Base-by-base conservation (phyloP, 2,329 filamentous ascomycete species). In the Metarhizium guizhouense region DNA sequence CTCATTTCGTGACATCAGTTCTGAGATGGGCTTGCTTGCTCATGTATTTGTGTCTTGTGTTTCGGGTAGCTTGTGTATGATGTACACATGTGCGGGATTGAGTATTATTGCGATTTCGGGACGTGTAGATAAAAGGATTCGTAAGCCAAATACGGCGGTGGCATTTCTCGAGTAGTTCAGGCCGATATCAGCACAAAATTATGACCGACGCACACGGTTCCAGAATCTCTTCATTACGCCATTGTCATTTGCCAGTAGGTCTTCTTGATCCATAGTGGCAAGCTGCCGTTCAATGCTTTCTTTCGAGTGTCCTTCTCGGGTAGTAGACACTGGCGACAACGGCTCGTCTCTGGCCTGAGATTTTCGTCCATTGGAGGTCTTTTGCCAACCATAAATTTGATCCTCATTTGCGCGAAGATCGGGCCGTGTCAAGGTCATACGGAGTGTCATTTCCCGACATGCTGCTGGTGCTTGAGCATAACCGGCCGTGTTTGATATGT, bases 361-460 rank as follows among this genome's bases (percentile, higher is more conserved):
- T 58, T 60, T 83, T 76, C 60, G 78, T 70, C 60, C 74, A 58
- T 52, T 62, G 43, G 61, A 56, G 47, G 13, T 61, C 57, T 68
- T 64, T 64, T 86, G 82, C 83, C 85, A 88, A 47, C 84, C 84
- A 63, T 91, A 89, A 16, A 89, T 78, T 58, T 85, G 78, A 11
- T 86, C 83, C 59, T 93, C 87, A 59, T 85, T 78, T 4, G 86
- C 85, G 47, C 91, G 85, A 51, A 97, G 78, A 67, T 97, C 93
- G 0, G 91, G 89, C 50, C 92, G 80, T 3, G 94, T 97, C 54
- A 97, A 79, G 0, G 93, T 97, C 91, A 97, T 95, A 51, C 92
- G 88, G 51, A 97, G 74, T 3, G 94, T 97, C 92, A 96, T 96
- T 70, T 97, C 92, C 38, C 92, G 67, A 55, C 83, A 86, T 38